Percentiles rank a stretch among this genome's conserved stretches.
These are phyloP conservation scores for Pyrenophora seminiperda DNA, from an alignment of 2,329 filamentous ascomycete genomes.

Conservation along the genomic window DNA sequence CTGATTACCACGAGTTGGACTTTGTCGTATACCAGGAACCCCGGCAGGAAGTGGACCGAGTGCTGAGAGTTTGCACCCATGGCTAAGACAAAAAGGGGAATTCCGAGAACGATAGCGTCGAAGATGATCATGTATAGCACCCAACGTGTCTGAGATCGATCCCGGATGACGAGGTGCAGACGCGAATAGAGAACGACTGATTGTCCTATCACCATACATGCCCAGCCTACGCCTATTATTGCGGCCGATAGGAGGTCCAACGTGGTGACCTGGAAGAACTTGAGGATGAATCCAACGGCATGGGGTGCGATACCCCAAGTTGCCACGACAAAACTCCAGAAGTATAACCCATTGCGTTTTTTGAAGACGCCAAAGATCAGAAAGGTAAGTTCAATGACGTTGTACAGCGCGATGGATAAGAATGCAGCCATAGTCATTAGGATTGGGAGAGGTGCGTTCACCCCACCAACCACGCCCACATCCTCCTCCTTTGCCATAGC, in stretches of 20 bases:
- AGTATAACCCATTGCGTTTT: slow-evolving; percentile 55
- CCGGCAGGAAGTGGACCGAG: slow-evolving; percentile 37
- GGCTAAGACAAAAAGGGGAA: slow-evolving; percentile 60
- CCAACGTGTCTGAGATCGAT: slow-evolving; percentile 54
- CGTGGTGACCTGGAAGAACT: slow-evolving; percentile 39
- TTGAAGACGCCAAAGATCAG: slow-evolving; percentile 57
- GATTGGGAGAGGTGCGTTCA: too few species aligned
- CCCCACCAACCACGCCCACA: too few species aligned
- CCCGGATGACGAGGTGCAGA: slow-evolving; percentile 63
- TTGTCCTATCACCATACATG: too few species aligned
- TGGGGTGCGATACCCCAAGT: slow-evolving; percentile 55
- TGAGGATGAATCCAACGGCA: slow-evolving; percentile 55
- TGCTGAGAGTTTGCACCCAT: slow-evolving; percentile 55
- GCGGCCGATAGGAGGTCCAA: slow-evolving; percentile 2
- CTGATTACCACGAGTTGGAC: slow-evolving; percentile 53
- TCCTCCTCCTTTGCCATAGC: too few species aligned
- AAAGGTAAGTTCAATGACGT: slow-evolving; percentile 53
- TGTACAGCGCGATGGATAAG: slow-evolving; percentile 50
- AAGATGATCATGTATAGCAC: slow-evolving; percentile 64
- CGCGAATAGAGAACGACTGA: slow-evolving; percentile 67
- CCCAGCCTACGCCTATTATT: too few species aligned
- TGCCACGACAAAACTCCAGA: slow-evolving; percentile 55
- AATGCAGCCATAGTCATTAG: too few species aligned
- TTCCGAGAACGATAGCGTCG: slow-evolving; percentile 60
- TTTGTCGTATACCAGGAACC: slow-evolving; percentile 53